Evolutionary conservation across 202 grass and related monocot genomes (phyloP), one percentile per base, ranked within the genome.

Genomic region (Saccharum hybrid): DNA sequence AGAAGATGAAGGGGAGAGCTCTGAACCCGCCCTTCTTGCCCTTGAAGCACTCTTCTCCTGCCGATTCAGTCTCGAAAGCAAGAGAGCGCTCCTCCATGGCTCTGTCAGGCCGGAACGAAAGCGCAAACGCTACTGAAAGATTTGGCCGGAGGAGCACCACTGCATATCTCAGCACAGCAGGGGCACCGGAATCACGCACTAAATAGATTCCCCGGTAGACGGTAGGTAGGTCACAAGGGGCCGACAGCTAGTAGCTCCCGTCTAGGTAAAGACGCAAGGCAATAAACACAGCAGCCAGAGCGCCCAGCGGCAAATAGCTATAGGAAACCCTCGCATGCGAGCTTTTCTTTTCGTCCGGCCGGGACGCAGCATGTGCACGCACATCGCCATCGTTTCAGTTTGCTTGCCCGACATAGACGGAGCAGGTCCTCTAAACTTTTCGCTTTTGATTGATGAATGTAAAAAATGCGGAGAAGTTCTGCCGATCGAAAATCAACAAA

Each of bases 1-100:
- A 48, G 39, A 87, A 76, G 72, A 87, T 87, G 46, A 87, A 87
- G 10, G 85, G 85, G 52, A 87, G 85, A 2, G 78, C 63, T 70
- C 26, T 87, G 30, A 76, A 75, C 18, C 85, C 78, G 30, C 85
- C 85, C 78, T 76, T 81, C 51, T 81, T 76, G 36, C 48, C 61
- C 69, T 81, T 37, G 34, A 54, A 56, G 76, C 68, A 8, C 46
- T 5, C 49, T 1, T 59, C 49, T 15, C 18, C 36, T 4, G 49
- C 61, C 30, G 82, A 18, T 60, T 59, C 84, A 68, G 18, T 30
- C 61, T 68, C 77, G 13, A 13, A 38, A 36, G 21, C 76, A 74
- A 36, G 26, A 52, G 68, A 46, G 46, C 15, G 19, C 62, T 86
- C 84, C 84, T 86, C 84, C 84, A 86, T 86, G 79, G 12, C 23